phyloP scores from a whole-genome alignment of 192 early-diverging fungal genomes.

The Entrophospora sp. region DNA sequence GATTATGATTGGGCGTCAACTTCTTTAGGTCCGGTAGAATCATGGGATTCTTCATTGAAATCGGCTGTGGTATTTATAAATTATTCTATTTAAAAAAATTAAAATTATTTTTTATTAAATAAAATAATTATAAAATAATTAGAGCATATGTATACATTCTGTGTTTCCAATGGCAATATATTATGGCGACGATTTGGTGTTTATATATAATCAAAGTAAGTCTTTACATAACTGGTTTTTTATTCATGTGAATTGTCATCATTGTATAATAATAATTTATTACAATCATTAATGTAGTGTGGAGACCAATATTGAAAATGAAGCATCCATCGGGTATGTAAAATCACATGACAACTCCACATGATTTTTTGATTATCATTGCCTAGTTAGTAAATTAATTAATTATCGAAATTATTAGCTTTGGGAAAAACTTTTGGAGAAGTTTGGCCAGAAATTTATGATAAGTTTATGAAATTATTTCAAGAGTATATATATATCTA shows the following conservation, averaged over 20 bases:
- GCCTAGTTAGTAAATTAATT: background rate
- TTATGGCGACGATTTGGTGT: background rate
- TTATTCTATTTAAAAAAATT: background rate
- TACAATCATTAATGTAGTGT: constrained; percentile 3
- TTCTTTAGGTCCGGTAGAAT: no score
- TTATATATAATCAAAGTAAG: background rate
- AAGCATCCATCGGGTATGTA: constrained; percentile 30
- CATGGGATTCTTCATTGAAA: no score
- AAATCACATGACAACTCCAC: no score
- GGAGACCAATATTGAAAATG: constrained; percentile 31
- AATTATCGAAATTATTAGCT: constrained; percentile 13
- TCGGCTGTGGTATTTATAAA: no score
- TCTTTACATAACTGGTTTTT: no score
- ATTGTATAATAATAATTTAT: background rate
- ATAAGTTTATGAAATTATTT: constrained; percentile 18
- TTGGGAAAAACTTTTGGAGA: constrained; percentile 22
- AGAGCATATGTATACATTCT: constrained; percentile 40
- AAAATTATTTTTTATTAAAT: background rate
- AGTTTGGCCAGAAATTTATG: constrained; percentile 27
- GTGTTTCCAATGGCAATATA: constrained; percentile 44
- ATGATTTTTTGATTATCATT: background rate
- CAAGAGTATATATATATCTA: constrained; percentile 26
- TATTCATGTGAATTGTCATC: no score
- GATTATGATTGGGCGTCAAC: no score
- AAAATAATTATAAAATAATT: background rate